phyloP scores from a whole-genome alignment of 768 basidiomycete genomes.

The Lentinula lateritia region DNA sequence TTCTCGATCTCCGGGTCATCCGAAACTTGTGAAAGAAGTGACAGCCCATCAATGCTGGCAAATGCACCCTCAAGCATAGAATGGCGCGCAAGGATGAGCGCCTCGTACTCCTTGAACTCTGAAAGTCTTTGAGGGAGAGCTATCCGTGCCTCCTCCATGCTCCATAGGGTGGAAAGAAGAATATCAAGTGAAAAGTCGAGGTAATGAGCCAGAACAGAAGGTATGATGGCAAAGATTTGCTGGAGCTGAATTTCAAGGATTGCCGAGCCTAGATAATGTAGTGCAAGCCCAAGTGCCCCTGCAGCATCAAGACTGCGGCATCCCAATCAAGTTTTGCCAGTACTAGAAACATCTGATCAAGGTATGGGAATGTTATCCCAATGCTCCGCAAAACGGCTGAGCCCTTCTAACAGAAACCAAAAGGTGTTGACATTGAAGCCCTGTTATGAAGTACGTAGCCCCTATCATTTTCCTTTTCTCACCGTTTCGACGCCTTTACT shows the following conservation, averaged over 20 bases:
- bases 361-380: neutral
- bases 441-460: no score
- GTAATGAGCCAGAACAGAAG: conserved; percentile 29
- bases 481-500: no score
- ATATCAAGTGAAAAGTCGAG: conserved; percentile 26
- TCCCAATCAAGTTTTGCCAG: conserved; percentile 16
- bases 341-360: neutral
- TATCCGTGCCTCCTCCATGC: conserved; percentile 24
- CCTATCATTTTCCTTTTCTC: no score
- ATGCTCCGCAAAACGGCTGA: conserved; percentile 22
- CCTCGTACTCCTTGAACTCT: conserved; percentile 8
- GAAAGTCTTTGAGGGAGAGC: conserved; percentile 26
- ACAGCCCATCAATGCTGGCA: conserved; percentile 35
- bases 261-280: conserved; percentile 38
- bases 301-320: conserved; percentile 30
- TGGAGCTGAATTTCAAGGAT: conserved; percentile 34
- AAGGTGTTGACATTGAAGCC: conserved; percentile 24
- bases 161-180: conserved; percentile 21
- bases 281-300: conserved; percentile 33
- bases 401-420: conserved; percentile 19
- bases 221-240: conserved; percentile 40
- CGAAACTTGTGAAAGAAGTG: conserved; percentile 24
- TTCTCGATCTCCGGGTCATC: conserved; percentile 37
- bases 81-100: conserved; percentile 25
- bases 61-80: conserved; percentile 30